Evolutionary conservation across 2,329 filamentous ascomycete genomes (phyloP).

Genomic region (Fusarium acutatum): DNA sequence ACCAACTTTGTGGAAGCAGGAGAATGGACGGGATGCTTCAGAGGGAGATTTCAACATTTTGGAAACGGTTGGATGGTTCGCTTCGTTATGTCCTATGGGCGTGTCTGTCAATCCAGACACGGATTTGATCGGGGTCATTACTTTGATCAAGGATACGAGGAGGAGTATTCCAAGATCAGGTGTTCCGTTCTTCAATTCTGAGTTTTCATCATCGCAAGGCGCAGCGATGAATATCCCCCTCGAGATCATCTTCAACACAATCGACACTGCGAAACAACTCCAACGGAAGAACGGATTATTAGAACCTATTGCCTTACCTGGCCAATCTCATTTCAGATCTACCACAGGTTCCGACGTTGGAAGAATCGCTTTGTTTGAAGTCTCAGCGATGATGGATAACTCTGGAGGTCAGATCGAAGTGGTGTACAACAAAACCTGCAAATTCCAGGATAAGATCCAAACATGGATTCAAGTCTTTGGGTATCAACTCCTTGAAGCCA

Average conservation of each 20-base stretch:
- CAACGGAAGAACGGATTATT: slow-evolving; percentile 59
- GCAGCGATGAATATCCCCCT: slow-evolving; percentile 56
- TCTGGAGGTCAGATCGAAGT: slow-evolving; percentile 55
- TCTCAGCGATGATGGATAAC: slow-evolving; percentile 57
- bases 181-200: slow-evolving; percentile 58
- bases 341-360: slow-evolving; percentile 57
- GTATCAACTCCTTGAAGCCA: slow-evolving; percentile 54
- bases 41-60: slow-evolving; percentile 60
- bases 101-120: slow-evolving; percentile 54
- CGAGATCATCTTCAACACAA: slow-evolving; percentile 67
- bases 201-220: slow-evolving; percentile 49
- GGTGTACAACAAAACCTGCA: slow-evolving; percentile 53
- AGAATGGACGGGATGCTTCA: slow-evolving; percentile 57
- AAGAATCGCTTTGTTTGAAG: slow-evolving; percentile 60
- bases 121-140: slow-evolving; percentile 60
- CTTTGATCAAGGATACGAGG: slow-evolving; percentile 62
- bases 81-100: slow-evolving; percentile 62
- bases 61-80: slow-evolving; percentile 69
- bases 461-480: slow-evolving; percentile 60
- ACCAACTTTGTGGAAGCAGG: slow-evolving; percentile 64
- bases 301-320: slow-evolving; percentile 54
- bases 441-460: slow-evolving; percentile 53
- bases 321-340: slow-evolving; percentile 50
- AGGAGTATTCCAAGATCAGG: slow-evolving; percentile 55
- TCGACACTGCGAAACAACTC: slow-evolving; percentile 59